Base-by-base conservation (phyloP, 371 early-diverging fungal species). In the Actinomortierella wolfii region DNA sequence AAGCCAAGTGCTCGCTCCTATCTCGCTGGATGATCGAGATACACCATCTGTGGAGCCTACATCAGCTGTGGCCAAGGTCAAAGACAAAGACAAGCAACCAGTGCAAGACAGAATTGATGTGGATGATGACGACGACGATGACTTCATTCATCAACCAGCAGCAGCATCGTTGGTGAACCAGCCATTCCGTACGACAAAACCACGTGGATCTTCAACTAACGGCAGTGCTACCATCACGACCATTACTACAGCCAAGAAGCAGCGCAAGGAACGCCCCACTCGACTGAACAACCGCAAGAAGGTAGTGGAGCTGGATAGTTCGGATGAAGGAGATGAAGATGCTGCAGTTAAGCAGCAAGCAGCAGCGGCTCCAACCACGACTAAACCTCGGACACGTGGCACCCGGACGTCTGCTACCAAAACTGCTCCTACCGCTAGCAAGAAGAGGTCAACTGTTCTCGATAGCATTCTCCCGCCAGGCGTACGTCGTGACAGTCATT, bases 101-200 rank as follows among this genome's bases (percentile, higher is more conserved):
- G 7, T 34, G 34, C 34, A 11, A 6, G 34, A 6, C 34, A 11
- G 11, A 4, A 6, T 34, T 34, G 34, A 34, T 11, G 34, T 34
- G 34, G 17, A 42, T 17, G 63, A 64, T 23, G 59, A 71, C 15
- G 71, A 71, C 24, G 21, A 61, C 8, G 67, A 66, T 15, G 73
- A 73, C 45, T 66, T 73, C 43, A 43, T 70, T 40, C 46, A 62
- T 14, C 54, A 24, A 20, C 66, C 73, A 9, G 73, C 57, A 46
- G 67, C 73, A 23, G 45, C 70, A 8, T 66, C 73, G 18, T 51
- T 66, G 62, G 20, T 66, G 45, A 73, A 62, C 26, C 66, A 59
- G 7, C 46, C 70, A 0, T 70, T 54, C 49, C 56, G 65, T 41
- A 51, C 65, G 1, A 57, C 26, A 23, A 34, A 34, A 11, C 34